Percentiles rank a stretch among this genome's conserved stretches.
Evolutionary conservation across 129 eudicot species (phyloP).

Genomic region (Dittrichia graveolens): DNA sequence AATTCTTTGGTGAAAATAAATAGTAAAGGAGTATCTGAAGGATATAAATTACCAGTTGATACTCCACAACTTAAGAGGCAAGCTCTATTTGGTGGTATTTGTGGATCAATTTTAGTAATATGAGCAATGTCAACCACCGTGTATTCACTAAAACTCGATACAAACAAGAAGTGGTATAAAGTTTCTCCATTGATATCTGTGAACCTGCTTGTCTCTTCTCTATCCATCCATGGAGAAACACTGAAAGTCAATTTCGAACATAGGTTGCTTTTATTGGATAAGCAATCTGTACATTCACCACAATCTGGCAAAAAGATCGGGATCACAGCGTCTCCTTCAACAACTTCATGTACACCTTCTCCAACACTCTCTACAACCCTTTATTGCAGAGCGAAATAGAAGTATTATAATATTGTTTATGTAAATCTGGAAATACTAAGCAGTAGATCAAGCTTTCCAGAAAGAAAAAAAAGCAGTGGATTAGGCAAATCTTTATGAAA

Average conservation of each 20-base stretch:
- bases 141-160: constrained; percentile 85
- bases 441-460: too few relatives aligned
- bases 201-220: constrained; percentile 88
- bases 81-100: constrained; percentile 75
- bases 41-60: constrained; percentile 60
- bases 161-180: constrained; percentile 57
- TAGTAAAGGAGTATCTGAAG: neutral
- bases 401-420: constrained; percentile 19
- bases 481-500: neutral
- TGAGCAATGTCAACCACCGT: constrained; percentile 85
- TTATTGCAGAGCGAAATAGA: constrained; percentile 14
- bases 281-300: constrained; percentile 79
- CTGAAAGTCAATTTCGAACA: constrained; percentile 72
- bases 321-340: constrained; percentile 71
- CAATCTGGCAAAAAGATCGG: constrained; percentile 83
- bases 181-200: constrained; percentile 84
- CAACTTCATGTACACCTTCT: constrained; percentile 68
- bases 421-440: neutral
- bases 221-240: constrained; percentile 64
- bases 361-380: constrained; percentile 92
- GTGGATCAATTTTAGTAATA: constrained; percentile 60
- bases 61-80: constrained; percentile 94
- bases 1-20: neutral
- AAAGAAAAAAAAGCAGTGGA: neutral
- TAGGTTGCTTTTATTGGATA: constrained; percentile 72